phyloP scores from a whole-genome alignment of 352 stramenopile genomes.

The Pythium biforme region DNA sequence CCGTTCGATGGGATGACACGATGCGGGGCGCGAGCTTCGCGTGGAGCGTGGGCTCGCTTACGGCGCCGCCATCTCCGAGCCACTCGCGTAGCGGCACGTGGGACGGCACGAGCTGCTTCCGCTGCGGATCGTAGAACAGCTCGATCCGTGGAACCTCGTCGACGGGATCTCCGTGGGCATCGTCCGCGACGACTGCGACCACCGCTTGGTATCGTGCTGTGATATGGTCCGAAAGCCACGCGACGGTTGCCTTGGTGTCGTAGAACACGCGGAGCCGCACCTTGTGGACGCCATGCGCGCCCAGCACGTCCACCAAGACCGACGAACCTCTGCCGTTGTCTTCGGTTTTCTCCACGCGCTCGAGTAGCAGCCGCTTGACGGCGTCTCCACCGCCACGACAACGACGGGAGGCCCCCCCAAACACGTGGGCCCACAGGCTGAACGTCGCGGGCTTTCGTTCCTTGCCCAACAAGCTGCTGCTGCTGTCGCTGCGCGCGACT shows the following conservation, averaged over 20 bases:
- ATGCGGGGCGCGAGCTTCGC: conserved; percentile 25
- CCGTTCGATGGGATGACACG: conserved; percentile 15
- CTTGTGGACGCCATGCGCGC: conserved; percentile 14
- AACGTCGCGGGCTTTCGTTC: background rate
- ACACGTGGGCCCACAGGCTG: conserved; percentile 20
- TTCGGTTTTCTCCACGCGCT: background rate
- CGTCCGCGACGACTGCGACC: background rate
- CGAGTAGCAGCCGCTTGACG: conserved; percentile 11
- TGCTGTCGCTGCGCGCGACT: conserved; percentile 5
- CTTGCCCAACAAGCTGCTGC: conserved; percentile 29
- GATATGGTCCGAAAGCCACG: conserved; percentile 35
- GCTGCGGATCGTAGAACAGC: conserved; percentile 26
- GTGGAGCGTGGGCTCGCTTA: conserved; percentile 13
- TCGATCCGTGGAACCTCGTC: conserved; percentile 17
- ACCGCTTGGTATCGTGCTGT: conserved; percentile 2
- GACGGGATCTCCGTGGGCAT: background rate
- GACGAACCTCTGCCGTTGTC: conserved; percentile 8
- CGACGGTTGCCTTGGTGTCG: conserved; percentile 26
- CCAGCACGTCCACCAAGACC: conserved; percentile 19
- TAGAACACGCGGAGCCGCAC: conserved; percentile 39
- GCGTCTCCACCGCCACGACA: background rate
- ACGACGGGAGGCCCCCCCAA: conserved; percentile 1
- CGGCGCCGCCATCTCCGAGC: background rate
- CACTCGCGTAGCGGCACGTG: background rate
- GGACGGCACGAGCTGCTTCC: conserved; percentile 17